Evolutionary conservation across 805 yeast genomes (phyloP), one percentile per base, ranked within the genome.

Genomic region (Pichia rugopelliculosa): DNA sequence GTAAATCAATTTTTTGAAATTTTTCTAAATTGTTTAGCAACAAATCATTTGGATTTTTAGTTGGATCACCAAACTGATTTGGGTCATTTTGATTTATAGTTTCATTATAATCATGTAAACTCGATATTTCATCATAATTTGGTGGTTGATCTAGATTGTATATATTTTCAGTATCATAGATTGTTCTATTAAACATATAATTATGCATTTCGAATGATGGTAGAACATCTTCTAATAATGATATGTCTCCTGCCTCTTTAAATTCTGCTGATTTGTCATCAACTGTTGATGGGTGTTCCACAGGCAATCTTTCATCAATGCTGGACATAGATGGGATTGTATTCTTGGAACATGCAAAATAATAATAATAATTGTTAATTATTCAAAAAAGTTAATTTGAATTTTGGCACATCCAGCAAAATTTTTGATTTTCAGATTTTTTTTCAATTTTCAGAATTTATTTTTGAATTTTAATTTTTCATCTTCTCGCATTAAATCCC

Each of bases 141-240:
- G 66, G 66, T 18, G 59, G 61, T 38, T 47, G 22, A 23, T 36
- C 33, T n/a, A 17, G n/a, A 12, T 37, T 30, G 13, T 36, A 26
- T 8, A 45, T 36, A 21, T 45, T 44, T 23, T 54, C 53, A 4
- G 54, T 45, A 34, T 56, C 59, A 25, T 45, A 37, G 22, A 56
- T 37, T 4, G 58, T 49, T 37, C 64, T 44, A 42, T 60, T 62
- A 20, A 62, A 50, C 50, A 60, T 50, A 27, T 53, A 73, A 52
- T 77, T 80, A 54, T 79, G 81, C 81, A 82, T 77, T 53, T 81
- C 86, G 59, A 82, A 82, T 0, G 87, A 80, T 0, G 88, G 89
- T 36, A 82, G 59, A 1, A 82, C 75, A 56, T 82, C 87, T 39
- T 56, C 60, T 20, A 53, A 18, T 20, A 42, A 15, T 13, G 42